These are phyloP conservation scores for Tricholoma flavovirens DNA, from an alignment of 768 basidiomycete genomes.

Conservation along the genomic window DNA sequence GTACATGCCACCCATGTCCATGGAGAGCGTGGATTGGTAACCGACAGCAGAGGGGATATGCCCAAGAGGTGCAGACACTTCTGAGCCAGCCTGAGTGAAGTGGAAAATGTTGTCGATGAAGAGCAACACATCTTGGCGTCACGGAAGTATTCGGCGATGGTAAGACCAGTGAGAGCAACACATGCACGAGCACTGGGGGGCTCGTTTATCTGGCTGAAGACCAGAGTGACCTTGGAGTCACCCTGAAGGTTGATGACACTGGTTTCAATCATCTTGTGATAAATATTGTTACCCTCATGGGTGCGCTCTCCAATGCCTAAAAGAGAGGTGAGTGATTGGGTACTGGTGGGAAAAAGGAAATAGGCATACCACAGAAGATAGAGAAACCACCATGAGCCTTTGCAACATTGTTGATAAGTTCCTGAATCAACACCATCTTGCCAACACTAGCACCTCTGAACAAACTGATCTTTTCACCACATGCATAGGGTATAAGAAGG, in stretches of 20 bases:
- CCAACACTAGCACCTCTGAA: conserved; percentile 99
- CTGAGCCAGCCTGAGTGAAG: conserved; percentile 99
- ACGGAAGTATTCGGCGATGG: conserved; percentile 99
- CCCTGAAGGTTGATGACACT: conserved; percentile 99
- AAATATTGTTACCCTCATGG: conserved; percentile 99
- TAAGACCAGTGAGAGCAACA: conserved; percentile 98
- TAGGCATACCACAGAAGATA: conserved; percentile 78
- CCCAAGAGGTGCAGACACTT: conserved; percentile 98
- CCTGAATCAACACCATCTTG: conserved; percentile 99
- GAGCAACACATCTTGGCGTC: conserved; percentile 98
- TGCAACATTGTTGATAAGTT: too few species aligned
- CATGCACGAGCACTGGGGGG: conserved; percentile 99
- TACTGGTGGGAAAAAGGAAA: neutral
- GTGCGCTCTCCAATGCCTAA: conserved; percentile 99
- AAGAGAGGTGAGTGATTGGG: neutral
- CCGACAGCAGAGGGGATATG: conserved; percentile 99
- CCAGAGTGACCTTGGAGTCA: conserved; percentile 99
- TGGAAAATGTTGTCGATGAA: conserved; percentile 99
- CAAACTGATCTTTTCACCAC: conserved; percentile 99
- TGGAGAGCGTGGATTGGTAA: conserved; percentile 99
- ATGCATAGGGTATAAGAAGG: conserved; percentile 97
- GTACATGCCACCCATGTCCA: conserved; percentile 99
- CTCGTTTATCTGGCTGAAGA: conserved; percentile 99
- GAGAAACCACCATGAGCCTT: too few species aligned
- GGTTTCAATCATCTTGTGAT: conserved; percentile 99